phyloP scores from a whole-genome alignment of 768 basidiomycete genomes.

The Xerocomellus chrysenteron region DNA sequence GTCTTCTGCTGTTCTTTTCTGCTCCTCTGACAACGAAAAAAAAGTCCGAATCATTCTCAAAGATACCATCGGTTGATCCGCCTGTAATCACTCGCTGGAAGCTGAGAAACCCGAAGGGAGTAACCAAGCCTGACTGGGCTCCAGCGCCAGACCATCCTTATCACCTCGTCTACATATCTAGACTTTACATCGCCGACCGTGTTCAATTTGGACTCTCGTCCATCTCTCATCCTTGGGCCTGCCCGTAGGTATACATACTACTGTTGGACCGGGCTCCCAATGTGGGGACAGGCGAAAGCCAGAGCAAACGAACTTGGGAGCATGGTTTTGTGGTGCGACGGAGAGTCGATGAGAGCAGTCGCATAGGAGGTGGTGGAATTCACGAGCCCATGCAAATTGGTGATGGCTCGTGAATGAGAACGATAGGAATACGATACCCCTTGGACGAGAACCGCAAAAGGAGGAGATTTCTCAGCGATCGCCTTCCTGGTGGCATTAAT shows the following conservation, averaged over 20 bases:
- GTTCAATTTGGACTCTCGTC: constrained; percentile 55
- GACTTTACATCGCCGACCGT: constrained; percentile 67
- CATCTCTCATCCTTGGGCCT: constrained; percentile 78
- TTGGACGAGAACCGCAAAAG: constrained; percentile 48
- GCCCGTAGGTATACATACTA: constrained; percentile 61
- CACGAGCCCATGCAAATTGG: constrained; percentile 67
- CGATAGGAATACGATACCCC: constrained; percentile 58
- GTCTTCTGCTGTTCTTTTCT: constrained; percentile 26
- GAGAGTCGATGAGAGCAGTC: constrained; percentile 75
- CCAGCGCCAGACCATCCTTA: constrained; percentile 41
- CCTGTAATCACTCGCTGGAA: constrained; percentile 49
- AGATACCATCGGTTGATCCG: constrained; percentile 50
- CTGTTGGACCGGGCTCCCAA: constrained; percentile 56
- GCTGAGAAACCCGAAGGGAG: constrained; percentile 40
- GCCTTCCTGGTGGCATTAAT: constrained; percentile 30
- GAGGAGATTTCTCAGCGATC: constrained; percentile 30
- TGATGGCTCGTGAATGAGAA: constrained; percentile 64
- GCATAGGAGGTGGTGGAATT: constrained; percentile 61
- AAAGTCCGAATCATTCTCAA: constrained; percentile 68
- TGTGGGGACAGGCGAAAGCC: constrained; percentile 79
- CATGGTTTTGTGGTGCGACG: constrained; percentile 79
- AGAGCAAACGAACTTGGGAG: constrained; percentile 69
- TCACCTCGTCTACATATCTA: constrained; percentile 76
- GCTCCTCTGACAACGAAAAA: background rate
- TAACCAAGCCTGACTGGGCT: constrained; percentile 45